Base-by-base conservation (phyloP, 768 basidiomycete species). In the Lanmaoa rubissima region DNA sequence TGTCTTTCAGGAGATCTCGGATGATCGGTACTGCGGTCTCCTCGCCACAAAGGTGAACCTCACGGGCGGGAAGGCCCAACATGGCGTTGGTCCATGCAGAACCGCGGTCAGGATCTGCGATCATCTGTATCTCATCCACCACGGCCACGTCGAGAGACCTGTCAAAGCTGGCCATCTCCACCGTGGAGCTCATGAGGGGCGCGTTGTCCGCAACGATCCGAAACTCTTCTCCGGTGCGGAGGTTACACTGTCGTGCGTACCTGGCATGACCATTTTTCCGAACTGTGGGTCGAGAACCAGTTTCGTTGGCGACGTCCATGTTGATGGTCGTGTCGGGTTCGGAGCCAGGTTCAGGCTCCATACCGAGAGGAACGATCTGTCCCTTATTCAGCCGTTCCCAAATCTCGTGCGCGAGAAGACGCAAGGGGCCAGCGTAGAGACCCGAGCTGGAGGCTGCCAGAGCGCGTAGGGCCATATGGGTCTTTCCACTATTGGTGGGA, bases 401-500 rank as follows among this genome's bases (percentile, higher is more conserved):
- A 42, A 98, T 90, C 73, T 99, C 95, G 74, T 97, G 89, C 0
- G 97, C 97, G 45, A 99, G 86, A 38, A 99, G 79, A 19, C 96
- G 83, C 6, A 98, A 78, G 0, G 96, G 97, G 0, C 95, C 94
- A 0, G 92, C 93, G 64, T 98, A 98, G 4, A 89, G 79, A 6
- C 95, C 97, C 0, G 76, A 74, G 1, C 69, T 65, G 0, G 94
- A 85, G 5, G 85, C 83, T 0, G 93, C 90, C 2, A 99, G 81
- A 0, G 94, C 92, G 43, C 92, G 86, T 10, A 99, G 76, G 0
- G 96, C 97, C 65, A 90, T 86, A 67, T 98, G 87, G 0, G 96
- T 99, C 76, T 99, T 99, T 32, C 96, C 97, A 59, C 91, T 92
- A 72, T 98, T 99, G 24, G 97, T 98, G 0, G 97, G 97, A 0